These are phyloP conservation scores for Neopestalotiopsis sp. DNA, from an alignment of 2,329 filamentous ascomycete genomes.

Conservation along the genomic window DNA sequence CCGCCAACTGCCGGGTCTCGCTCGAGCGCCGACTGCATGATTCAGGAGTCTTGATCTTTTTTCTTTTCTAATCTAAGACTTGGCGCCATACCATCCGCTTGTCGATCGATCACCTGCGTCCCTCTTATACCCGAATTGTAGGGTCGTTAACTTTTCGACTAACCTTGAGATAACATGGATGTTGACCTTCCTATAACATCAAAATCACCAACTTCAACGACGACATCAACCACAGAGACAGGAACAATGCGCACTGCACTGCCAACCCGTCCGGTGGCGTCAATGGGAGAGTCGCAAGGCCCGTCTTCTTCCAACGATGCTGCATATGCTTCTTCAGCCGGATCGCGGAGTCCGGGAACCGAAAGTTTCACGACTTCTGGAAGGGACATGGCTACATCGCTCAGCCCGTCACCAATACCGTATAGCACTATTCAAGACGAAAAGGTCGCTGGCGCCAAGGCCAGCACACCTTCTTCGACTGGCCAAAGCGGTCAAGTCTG, in stretches of 20 bases:
- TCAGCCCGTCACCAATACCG: constrained; percentile 20
- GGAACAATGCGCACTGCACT: constrained; percentile 21
- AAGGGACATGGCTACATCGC: constrained; percentile 20
- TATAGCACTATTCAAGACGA: constrained; percentile 18
- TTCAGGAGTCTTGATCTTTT: neutral
- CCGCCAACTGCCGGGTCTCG: constrained; percentile 3
- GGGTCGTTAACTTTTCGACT: neutral
- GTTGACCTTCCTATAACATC: constrained; percentile 12
- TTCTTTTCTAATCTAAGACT: neutral
- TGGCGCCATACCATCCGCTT: neutral
- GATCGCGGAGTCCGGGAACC: constrained; percentile 22
- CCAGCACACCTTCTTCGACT: constrained; percentile 22
- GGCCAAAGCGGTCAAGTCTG: constrained; percentile 38
- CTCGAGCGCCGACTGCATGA: constrained; percentile 3
- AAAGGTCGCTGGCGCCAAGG: constrained; percentile 4
- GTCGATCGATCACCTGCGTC: constrained; percentile 1
- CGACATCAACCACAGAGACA: constrained; percentile 8
- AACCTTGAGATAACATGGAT: constrained; percentile 12
- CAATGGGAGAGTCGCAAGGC: constrained; percentile 12
- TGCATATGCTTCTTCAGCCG: constrained; percentile 21
- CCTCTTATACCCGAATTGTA: neutral
- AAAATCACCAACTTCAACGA: constrained; percentile 7
- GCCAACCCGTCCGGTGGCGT: constrained; percentile 18
- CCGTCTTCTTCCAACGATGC: constrained; percentile 13
- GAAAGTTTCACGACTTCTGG: constrained; percentile 21